Evolutionary conservation across 1,284 basidiomycete species (phyloP).

Genomic region (Cerioporus squamosus): DNA sequence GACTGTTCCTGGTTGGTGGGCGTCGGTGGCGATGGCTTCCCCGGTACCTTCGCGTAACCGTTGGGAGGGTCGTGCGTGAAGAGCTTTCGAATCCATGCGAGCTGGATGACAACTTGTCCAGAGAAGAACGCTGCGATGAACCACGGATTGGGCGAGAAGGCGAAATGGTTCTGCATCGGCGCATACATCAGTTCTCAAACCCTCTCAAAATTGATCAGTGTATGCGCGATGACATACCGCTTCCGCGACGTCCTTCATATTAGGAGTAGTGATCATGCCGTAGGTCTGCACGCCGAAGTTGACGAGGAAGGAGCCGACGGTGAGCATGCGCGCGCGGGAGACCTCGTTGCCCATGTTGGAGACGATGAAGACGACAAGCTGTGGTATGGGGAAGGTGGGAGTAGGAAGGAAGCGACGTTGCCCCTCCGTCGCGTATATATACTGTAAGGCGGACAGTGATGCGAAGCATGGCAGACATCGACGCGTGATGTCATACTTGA

Average conservation of each 20-base stretch:
- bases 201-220: background rate
- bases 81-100: slow-evolving; percentile 36
- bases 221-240: slow-evolving; percentile 26
- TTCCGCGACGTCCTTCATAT: slow-evolving; percentile 42
- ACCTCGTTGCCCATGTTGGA: slow-evolving; percentile 33
- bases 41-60: slow-evolving; percentile 21
- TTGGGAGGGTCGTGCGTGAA: slow-evolving; percentile 19
- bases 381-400: background rate
- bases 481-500: slow-evolving; percentile 1
- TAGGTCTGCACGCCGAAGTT: slow-evolving; percentile 38
- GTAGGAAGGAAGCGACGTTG: background rate
- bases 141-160: slow-evolving; percentile 39
- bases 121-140: slow-evolving; percentile 42
- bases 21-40: background rate
- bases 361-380: background rate
- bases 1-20: background rate
- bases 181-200: background rate
- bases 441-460: background rate
- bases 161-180: slow-evolving; percentile 38
- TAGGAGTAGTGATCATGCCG: slow-evolving; percentile 37
- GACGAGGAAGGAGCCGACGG: slow-evolving; percentile 35
- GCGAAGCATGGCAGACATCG: background rate
- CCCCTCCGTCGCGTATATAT: background rate
- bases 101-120: slow-evolving; percentile 35
- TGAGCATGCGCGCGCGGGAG: slow-evolving; percentile 32